These are phyloP conservation scores for Pichia gijzeniarum DNA, from an alignment of 805 yeast species.

Conservation along the genomic window DNA sequence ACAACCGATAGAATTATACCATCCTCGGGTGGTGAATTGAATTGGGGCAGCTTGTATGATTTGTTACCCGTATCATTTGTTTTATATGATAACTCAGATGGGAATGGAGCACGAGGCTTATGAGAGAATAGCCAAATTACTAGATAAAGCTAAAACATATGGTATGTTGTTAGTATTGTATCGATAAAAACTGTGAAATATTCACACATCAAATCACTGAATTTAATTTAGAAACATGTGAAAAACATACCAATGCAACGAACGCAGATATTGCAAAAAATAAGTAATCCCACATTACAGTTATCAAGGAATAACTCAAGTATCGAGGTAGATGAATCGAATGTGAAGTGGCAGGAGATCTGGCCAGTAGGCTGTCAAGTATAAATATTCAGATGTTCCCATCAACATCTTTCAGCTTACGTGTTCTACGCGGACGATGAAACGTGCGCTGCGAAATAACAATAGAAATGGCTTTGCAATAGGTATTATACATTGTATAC, in stretches of 20 bases:
- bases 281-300: background rate
- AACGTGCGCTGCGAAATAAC: no score
- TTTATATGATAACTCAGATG: slow-evolving; percentile 46
- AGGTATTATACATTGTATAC: no score
- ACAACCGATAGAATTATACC: slow-evolving; percentile 64
- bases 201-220: no score
- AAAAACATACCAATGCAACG: background rate
- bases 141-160: slow-evolving; percentile 4
- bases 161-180: slow-evolving; percentile 3
- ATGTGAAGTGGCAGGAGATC: no score
- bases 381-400: no score
- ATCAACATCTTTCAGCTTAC: no score
- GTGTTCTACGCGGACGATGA: no score
- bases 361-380: no score
- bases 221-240: background rate
- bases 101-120: slow-evolving; percentile 49
- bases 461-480: no score
- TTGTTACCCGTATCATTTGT: slow-evolving; percentile 38
- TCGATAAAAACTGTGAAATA: background rate
- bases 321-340: no score
- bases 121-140: slow-evolving; percentile 48
- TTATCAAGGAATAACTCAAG: no score
- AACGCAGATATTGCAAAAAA: background rate
- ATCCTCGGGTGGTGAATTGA: slow-evolving; percentile 28
- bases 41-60: slow-evolving; percentile 31